Conservation (phyloP, 129 eudicot genomes). For the Ambrosia artemisiifolia region DNA sequence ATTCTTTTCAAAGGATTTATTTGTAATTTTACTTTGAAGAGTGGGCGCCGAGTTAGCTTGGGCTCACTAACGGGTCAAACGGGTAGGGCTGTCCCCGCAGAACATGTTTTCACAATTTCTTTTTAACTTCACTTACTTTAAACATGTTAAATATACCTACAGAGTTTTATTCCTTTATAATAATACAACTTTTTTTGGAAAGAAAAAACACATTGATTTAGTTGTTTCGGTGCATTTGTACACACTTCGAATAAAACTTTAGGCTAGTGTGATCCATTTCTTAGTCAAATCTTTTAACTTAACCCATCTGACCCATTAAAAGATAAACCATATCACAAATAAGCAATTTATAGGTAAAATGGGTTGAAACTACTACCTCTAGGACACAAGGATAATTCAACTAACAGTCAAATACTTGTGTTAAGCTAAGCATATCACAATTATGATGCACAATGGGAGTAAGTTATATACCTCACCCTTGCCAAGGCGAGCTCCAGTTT, state of each 20-base stretch:
- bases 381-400: background rate
- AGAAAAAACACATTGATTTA: background rate
- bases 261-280: too few species aligned
- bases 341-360: background rate
- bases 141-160: background rate
- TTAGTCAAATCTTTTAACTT: background rate
- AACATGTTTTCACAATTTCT: background rate
- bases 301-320: background rate
- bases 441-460: background rate
- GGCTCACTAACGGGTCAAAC: background rate
- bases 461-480: constrained; percentile 84
- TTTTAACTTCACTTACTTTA: background rate
- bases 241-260: background rate
- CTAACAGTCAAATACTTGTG: background rate
- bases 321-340: background rate
- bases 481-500: constrained; percentile 94
- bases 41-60: too few species aligned
- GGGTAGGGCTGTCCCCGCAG: background rate
- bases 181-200: background rate
- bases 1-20: background rate
- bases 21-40: background rate
- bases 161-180: background rate
- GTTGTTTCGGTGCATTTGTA: background rate
- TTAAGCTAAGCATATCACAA: background rate
- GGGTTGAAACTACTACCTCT: background rate